Conservation (phyloP, 1,139 yeast genomes). For the Hemisphaericaspora lyxosophila region DNA sequence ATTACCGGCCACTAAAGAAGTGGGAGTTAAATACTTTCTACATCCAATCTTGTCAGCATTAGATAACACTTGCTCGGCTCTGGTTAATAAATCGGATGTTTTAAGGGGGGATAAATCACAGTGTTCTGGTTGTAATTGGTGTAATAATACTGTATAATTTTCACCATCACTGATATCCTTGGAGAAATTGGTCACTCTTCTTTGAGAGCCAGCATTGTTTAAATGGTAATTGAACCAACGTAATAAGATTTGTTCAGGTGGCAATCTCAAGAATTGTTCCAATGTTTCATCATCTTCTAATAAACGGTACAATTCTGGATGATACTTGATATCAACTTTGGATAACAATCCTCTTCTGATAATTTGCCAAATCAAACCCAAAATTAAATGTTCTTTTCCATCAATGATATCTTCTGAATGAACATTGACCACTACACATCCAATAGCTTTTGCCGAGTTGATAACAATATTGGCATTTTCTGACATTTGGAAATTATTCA, state of each 20-base stretch:
- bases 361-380: constrained; percentile 97
- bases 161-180: constrained; percentile 93
- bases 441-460: constrained; percentile 98
- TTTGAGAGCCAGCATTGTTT: constrained; percentile 87
- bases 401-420: constrained; percentile 97
- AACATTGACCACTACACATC: constrained; percentile 96
- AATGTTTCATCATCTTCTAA: constrained; percentile 95
- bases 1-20: constrained; percentile 90
- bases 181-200: constrained; percentile 83
- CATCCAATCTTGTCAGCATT: constrained; percentile 92
- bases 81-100: constrained; percentile 63
- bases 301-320: constrained; percentile 93
- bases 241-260: constrained; percentile 94
- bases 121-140: constrained; percentile 81
- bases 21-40: constrained; percentile 93
- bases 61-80: constrained; percentile 83
- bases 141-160: constrained; percentile 82
- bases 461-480: constrained; percentile 97
- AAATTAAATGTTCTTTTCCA: constrained; percentile 92
- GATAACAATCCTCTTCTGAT: constrained; percentile 92
- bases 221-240: constrained; percentile 98
- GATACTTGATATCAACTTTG: constrained; percentile 92
- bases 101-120: constrained; percentile 84
- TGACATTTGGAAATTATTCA: constrained; percentile 92
- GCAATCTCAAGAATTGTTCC: constrained; percentile 92